phyloP scores from a whole-genome alignment of 2,329 filamentous ascomycete species.

The Colletotrichum tofieldiae region DNA sequence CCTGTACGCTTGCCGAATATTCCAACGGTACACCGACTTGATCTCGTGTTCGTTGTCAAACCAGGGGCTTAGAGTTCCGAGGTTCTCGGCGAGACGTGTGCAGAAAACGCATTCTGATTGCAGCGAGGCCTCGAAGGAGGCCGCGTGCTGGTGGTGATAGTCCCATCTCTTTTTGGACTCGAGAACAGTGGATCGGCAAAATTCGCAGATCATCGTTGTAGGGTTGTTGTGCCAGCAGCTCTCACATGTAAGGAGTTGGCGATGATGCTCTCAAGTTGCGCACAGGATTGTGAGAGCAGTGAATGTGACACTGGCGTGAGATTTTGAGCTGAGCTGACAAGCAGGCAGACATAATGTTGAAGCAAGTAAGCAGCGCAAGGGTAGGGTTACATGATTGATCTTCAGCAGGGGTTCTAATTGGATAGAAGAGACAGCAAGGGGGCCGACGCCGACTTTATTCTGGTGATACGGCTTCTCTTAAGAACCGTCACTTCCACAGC shows the following conservation, averaged over 20 bases:
- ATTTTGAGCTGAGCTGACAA: slow-evolving; percentile 2
- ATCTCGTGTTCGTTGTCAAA: background rate
- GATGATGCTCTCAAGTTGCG: background rate
- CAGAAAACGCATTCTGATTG: slow-evolving; percentile 19
- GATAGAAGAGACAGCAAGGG: background rate
- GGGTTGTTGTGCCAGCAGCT: background rate
- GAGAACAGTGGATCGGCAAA: slow-evolving; percentile 2
- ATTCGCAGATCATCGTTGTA: slow-evolving; percentile 8
- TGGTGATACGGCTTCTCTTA: background rate
- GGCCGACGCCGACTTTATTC: background rate
- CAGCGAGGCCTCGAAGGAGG: background rate
- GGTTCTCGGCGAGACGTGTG: background rate
- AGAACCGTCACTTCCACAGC: background rate
- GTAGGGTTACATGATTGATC: background rate
- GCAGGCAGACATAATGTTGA: background rate
- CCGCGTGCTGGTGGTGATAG: slow-evolving; percentile 5
- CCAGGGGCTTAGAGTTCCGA: background rate
- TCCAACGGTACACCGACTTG: slow-evolving; percentile 28
- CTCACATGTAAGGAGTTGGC: background rate
- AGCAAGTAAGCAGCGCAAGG: background rate
- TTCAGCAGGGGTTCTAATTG: slow-evolving; percentile 8
- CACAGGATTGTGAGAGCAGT: background rate
- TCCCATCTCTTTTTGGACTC: slow-evolving; percentile 13
- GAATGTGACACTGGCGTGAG: background rate
- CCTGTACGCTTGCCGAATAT: background rate